Conservation (phyloP, 2,329 filamentous ascomycete genomes). For the Fusarium tjaetaba region DNA sequence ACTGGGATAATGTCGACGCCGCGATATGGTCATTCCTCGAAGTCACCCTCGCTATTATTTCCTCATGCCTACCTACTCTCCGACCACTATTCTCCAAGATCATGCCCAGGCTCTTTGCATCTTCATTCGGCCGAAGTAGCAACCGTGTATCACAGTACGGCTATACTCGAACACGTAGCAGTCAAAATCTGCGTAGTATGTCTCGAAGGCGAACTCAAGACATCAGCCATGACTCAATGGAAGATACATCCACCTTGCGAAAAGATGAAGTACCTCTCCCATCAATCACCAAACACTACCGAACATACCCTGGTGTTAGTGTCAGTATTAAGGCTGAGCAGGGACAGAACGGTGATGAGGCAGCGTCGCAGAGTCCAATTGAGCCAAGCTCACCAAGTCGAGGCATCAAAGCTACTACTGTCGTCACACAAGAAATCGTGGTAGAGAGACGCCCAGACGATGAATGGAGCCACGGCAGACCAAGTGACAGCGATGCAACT, state of each 20-base stretch:
- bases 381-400: background rate
- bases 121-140: background rate
- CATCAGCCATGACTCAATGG: background rate
- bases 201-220: background rate
- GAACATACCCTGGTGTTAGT: background rate
- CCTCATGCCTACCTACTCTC: conserved; percentile 18
- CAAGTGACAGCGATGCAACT: background rate
- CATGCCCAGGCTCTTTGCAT: conserved; percentile 2
- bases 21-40: conserved; percentile 27
- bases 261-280: background rate
- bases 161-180: background rate
- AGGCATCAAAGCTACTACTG: conserved; percentile 1
- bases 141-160: background rate
- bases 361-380: background rate
- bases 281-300: background rate
- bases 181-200: background rate
- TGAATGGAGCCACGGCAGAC: background rate
- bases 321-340: background rate
- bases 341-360: background rate
- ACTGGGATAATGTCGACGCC: conserved; percentile 24
- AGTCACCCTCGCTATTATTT: conserved; percentile 6
- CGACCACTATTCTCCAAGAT: conserved; percentile 15
- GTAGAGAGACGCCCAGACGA: background rate
- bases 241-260: background rate
- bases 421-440: background rate